Base-by-base conservation (phyloP, 225 moss, liverwort and hornwort genomes). In the Pleurozium schreberi region DNA sequence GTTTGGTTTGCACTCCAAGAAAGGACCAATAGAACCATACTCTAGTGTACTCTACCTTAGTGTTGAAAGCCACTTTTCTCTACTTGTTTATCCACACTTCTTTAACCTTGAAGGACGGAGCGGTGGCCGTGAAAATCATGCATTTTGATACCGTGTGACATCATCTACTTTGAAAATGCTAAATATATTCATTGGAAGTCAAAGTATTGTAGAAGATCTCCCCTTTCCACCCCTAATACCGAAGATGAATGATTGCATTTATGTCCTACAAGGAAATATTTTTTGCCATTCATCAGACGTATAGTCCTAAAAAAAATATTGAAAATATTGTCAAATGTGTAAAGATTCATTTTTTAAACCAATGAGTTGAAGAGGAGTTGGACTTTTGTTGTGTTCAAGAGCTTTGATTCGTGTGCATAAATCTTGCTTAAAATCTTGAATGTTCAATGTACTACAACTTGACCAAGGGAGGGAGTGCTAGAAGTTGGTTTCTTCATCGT, bases 401-500 rank as follows among this genome's bases (percentile, higher is more conserved):
- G 36, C 2, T 53, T 53, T 34, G n/a, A n/a, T 1, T 0, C 5
- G 1, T 5, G 3, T 36, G 0, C 13, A n/a, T n/a, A n/a, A n/a
- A n/a, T n/a, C n/a, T n/a, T n/a, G n/a, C n/a, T n/a, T n/a, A n/a
- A 22, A 52, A 52, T 76, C 9, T 36, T 33, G 36, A 53, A 53
- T n/a, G n/a, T n/a, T n/a, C 53, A 36, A 76, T 36, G 22, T 9
- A 21, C 5, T 2, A 52, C 8, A 52, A 76, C 14, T 21, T 76
- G 22, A 52, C 13, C 14, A 22, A 22, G 0, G 36, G 36, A 76
- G 9, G 8, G 5, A 76, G 14, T 36, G 9, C 9, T 23, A 22
- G 9, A 53, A 31, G 76, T 34, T n/a, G n/a, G 0, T 76, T 21
- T 36, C 9, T 36, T 76, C 9, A 22, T 23, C 53, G 36, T 22